These are phyloP conservation scores for Phragmites australis DNA, from an alignment of 176 grass and related monocot genomes.

Conservation along the genomic window DNA sequence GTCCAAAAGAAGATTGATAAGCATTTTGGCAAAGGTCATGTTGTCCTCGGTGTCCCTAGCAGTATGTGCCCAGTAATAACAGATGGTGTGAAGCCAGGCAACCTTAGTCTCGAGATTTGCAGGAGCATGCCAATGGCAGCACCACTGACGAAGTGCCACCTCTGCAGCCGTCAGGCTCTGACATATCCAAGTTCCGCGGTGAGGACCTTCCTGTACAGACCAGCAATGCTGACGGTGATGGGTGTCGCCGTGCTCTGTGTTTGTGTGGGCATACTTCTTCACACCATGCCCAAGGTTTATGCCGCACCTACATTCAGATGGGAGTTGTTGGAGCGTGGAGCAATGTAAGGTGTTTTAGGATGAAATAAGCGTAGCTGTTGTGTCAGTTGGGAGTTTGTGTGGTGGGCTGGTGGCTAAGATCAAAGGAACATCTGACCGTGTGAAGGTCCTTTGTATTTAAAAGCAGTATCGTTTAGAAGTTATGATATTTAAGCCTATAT, in stretches of 20 bases:
- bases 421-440: conserved; percentile 22
- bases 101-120: conserved; percentile 57
- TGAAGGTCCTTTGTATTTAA: conserved; percentile 39
- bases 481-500: conserved; percentile 42
- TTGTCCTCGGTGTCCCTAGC: conserved; percentile 63
- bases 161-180: conserved; percentile 57
- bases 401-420: conserved; percentile 42
- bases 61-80: conserved; percentile 38
- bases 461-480: conserved; percentile 12
- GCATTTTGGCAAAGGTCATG: conserved; percentile 56
- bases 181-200: conserved; percentile 34
- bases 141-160: conserved; percentile 48
- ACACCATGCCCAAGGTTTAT: conserved; percentile 74
- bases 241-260: conserved; percentile 84
- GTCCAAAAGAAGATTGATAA: conserved; percentile 90
- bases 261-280: conserved; percentile 78
- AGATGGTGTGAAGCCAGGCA: conserved; percentile 40
- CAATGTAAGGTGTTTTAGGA: conserved; percentile 47
- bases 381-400: conserved; percentile 35
- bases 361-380: conserved; percentile 34
- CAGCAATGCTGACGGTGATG: conserved; percentile 83
- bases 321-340: conserved; percentile 73
- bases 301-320: conserved; percentile 79
- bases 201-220: conserved; percentile 83
- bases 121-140: conserved; percentile 37